Base-by-base conservation (phyloP, 2,329 filamentous ascomycete species). In the Hortaea sp. region DNA sequence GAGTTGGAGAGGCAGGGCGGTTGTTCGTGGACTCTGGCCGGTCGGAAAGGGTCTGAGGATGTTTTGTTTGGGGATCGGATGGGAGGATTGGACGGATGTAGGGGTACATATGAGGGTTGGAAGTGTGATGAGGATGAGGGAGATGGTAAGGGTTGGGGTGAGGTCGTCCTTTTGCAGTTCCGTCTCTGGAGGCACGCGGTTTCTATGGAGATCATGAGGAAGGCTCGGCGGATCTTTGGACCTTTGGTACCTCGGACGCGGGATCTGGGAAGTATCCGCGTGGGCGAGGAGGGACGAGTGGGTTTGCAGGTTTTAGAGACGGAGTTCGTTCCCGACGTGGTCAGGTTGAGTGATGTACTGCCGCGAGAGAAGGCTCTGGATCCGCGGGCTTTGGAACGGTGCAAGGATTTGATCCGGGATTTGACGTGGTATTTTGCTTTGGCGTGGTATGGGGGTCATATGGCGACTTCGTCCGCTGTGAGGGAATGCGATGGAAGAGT, bases 401-500 rank as follows among this genome's bases (percentile, higher is more conserved):
- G 13, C 29, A 30, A 7, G 6, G 27, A 12, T 11, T 7, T 47
- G n/a, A 29, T 32, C n/a, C 10, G 30, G 7, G 6, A 29, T 38
- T n/a, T 45, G 7, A 35, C 34, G 12, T 41, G 6, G 6, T 45
- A 45, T 39, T 45, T 45, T 34, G 43, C 47, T 5, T 28, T 5
- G 6, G 11, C 28, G 5, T 45, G 47, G 43, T 13, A 27, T 39
- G 37, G 10, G 10, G 37, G 37, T 10, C 37, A 20, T 7, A 12
- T 35, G 32, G 9, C 9, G 9, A 35, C 32, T 35, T 35, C 32
- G n/a, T n/a, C 10, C 37, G 7, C 37, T 7, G 29, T 32, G 28
- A 9, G 20, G 41, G 31, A 31, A 30, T 48, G 48, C 37, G 27
- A 12, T 12, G 48, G 48, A 10, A 42, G 29, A 32, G 42, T 51